Evolutionary conservation across 2,329 filamentous ascomycete genomes (phyloP), one percentile per base, ranked within the genome.

Genomic region (Colletotrichum sp.): DNA sequence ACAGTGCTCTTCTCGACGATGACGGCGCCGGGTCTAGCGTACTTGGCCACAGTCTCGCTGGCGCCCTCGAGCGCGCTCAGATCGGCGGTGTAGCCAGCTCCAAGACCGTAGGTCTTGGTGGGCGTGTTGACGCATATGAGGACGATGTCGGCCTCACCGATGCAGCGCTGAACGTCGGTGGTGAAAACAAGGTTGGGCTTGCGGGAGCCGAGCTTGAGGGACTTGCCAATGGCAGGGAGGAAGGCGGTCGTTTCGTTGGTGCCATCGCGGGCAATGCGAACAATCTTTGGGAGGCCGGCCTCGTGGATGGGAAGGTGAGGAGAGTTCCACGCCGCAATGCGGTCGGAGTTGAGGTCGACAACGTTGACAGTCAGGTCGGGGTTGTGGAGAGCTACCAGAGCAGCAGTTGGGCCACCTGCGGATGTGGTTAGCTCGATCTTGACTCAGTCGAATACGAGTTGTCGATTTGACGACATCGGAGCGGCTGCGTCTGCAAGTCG

Each of bases 1-100:
- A 96, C 94, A 0, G 94, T 96, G 71, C 92, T 94, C 86, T 96
- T 96, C 86, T 96, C 94, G 25, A 96, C 94, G 66, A 96, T 91
- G 71, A 96, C 94, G 70, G 93, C 91, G 64, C 92, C 93, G 22
- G 89, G 86, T 34, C 89, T 91, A 5, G 94, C 93, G 76, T 93
- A 87, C 78, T 90, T 87, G 12, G 94, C 94, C 39, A 96, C 92
- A 71, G 91, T 91, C 66, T 89, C 88, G 2, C 91, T 92, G 8
- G 93, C 94, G 22, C 91, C 91, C 82, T 96, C 94, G 30, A 96
- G 90, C 13, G 92, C 91, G 2, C 91, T 91, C 86, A 96, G 91
- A 79, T 96, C 93, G 18, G 93, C 93, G 0, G 94, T 94, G 78
- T 89, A 90, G 13, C 94, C 94, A 7, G 92, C 92, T 64, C 94